Evolutionary conservation across 2,329 filamentous ascomycete species (phyloP).

Genomic region (Triangularia setosa): DNA sequence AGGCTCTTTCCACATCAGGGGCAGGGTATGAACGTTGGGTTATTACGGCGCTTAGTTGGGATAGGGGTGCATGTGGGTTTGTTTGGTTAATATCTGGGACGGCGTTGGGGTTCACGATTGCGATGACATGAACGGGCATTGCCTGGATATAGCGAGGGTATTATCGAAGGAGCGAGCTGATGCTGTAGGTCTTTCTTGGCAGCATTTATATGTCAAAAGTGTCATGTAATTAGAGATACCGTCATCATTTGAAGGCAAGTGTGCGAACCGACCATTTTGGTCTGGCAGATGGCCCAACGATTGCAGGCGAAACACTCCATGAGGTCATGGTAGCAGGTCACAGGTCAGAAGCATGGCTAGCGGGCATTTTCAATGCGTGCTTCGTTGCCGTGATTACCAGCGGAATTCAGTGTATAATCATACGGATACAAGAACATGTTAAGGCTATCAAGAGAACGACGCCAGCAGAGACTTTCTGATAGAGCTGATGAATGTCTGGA

Average conservation of each 20-base stretch:
- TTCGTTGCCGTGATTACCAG: neutral
- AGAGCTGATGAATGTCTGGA: neutral
- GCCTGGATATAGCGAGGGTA: neutral
- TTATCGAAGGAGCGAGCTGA: neutral
- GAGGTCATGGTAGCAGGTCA: neutral
- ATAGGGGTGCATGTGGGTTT: neutral
- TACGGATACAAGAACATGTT: neutral
- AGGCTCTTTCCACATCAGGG: slow-evolving; percentile 68
- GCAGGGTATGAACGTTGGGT: slow-evolving; percentile 32
- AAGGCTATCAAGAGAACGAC: too few species aligned
- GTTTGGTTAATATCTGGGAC: neutral
- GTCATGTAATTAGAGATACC: neutral
- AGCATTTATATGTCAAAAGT: neutral
- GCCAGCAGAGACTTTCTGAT: too few species aligned
- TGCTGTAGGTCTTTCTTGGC: neutral
- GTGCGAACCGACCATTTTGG: neutral
- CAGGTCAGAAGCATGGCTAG: neutral
- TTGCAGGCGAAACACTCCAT: neutral
- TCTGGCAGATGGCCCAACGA: neutral
- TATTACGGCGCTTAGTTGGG: neutral
- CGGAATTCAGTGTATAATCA: neutral
- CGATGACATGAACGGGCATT: neutral
- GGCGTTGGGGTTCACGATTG: neutral
- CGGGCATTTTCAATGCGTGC: neutral
- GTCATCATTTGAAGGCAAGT: neutral